Conservation (phyloP, 331 rosid genomes). For the Spiraea crenata region DNA sequence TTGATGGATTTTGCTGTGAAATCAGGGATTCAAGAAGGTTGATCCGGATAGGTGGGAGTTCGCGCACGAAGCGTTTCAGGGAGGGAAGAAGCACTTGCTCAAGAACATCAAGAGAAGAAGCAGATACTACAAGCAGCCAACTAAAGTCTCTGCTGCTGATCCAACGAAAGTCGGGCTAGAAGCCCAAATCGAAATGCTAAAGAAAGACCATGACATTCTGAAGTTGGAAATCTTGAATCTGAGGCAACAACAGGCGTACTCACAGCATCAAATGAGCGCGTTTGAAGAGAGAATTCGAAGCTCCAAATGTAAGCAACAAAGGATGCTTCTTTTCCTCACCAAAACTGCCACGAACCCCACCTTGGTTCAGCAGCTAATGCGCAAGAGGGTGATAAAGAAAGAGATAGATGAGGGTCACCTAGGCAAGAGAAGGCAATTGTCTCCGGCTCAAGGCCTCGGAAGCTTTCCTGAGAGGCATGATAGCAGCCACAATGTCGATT, state of each 20-base stretch:
- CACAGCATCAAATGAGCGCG: conserved; percentile 41
- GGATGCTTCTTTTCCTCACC: conserved; percentile 59
- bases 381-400: conserved; percentile 40
- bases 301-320: conserved; percentile 56
- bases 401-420: conserved; percentile 45
- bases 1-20: neutral
- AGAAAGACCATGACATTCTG: conserved; percentile 51
- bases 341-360: conserved; percentile 43
- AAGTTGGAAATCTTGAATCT: conserved; percentile 61
- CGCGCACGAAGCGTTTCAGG: conserved; percentile 79
- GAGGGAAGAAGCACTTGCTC: conserved; percentile 83
- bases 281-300: conserved; percentile 50
- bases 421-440: conserved; percentile 54
- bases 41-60: conserved; percentile 90
- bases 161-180: conserved; percentile 44
- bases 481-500: conserved; percentile 14
- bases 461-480: conserved; percentile 20
- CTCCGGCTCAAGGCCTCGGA: conserved; percentile 27
- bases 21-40: conserved; percentile 83
- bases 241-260: conserved; percentile 55
- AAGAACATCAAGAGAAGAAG: conserved; percentile 80
- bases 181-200: conserved; percentile 56
- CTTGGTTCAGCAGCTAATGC: conserved; percentile 45
- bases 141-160: conserved; percentile 12
- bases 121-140: conserved; percentile 43